A percentile compares a stretch with the other conserved stretches of the same genome.
phyloP scores from a whole-genome alignment of 1,284 basidiomycete species.

The Ganoderma sinense region DNA sequence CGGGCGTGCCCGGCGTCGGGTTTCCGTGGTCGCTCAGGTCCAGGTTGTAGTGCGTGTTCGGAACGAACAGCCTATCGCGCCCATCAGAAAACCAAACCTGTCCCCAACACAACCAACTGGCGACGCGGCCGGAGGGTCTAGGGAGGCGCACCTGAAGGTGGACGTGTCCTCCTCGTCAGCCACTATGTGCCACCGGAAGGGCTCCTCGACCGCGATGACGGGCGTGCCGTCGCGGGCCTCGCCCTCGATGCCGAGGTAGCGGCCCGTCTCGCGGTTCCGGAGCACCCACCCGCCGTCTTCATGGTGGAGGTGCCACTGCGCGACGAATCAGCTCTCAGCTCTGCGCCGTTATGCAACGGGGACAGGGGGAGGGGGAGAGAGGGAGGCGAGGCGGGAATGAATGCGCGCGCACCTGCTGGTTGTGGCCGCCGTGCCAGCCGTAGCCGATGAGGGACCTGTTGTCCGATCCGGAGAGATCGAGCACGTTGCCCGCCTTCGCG shows the following conservation, averaged over 20 bases:
- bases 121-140: too few species aligned
- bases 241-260: neutral
- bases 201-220: conserved; percentile 42
- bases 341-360: too few species aligned
- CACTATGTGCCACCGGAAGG: conserved; percentile 36
- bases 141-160: conserved; percentile 23
- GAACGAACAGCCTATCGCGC: neutral
- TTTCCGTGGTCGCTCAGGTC: conserved; percentile 38
- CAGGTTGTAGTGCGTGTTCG: conserved; percentile 27
- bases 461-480: conserved; percentile 60
- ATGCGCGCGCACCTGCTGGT: conserved; percentile 63
- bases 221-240: conserved; percentile 26
- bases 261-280: neutral
- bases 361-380: neutral
- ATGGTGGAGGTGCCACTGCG: neutral
- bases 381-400: too few species aligned
- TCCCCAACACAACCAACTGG: too few species aligned
- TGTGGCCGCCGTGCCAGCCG: conserved; percentile 48
- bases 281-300: neutral
- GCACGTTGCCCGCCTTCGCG: conserved; percentile 2
- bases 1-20: conserved; percentile 34
- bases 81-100: too few species aligned
- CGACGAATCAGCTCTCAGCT: neutral
- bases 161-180: conserved; percentile 27
- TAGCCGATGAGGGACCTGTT: conserved; percentile 58